Percentiles rank a stretch among this genome's conserved stretches.
These are phyloP conservation scores for Malassezia nana DNA, from an alignment of 1,284 basidiomycete species.

Conservation along the genomic window DNA sequence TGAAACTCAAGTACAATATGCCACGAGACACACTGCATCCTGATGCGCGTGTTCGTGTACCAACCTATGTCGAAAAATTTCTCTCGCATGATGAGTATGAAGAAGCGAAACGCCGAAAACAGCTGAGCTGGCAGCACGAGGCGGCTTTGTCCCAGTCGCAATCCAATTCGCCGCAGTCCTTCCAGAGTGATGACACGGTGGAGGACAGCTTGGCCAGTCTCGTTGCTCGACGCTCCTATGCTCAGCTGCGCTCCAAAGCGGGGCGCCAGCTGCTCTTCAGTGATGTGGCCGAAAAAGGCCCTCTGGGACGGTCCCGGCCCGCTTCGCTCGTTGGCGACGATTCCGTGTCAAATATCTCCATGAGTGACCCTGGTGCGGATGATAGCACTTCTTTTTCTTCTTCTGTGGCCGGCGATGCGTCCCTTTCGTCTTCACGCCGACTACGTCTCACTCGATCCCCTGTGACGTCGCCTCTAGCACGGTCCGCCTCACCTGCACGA, in stretches of 20 bases:
- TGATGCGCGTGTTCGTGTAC: slow-evolving; percentile 29
- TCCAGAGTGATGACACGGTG: slow-evolving; percentile 11
- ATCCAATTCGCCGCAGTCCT: not conserved
- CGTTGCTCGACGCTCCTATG: slow-evolving; percentile 5
- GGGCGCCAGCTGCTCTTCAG: slow-evolving; percentile 8
- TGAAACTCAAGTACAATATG: slow-evolving; percentile 37
- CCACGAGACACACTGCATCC: slow-evolving; percentile 37
- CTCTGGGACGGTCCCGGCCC: not conserved
- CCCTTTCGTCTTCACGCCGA: not conserved
- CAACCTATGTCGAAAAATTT: slow-evolving; percentile 29
- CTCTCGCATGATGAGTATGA: slow-evolving; percentile 37
- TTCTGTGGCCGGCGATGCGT: not conserved
- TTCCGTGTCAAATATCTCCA: slow-evolving; percentile 6
- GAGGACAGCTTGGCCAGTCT: slow-evolving; percentile 19
- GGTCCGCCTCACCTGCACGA: not conserved
- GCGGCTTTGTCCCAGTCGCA: not conserved
- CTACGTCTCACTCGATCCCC: slow-evolving; percentile 11
- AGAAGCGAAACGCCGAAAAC: slow-evolving; percentile 30
- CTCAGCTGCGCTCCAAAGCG: not conserved
- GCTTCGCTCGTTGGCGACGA: not conserved
- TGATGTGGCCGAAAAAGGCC: not conserved
- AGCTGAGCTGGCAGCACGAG: slow-evolving; percentile 31
- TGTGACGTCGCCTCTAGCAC: not conserved
- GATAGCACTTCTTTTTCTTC: slow-evolving; percentile 10
- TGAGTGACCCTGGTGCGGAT: slow-evolving; percentile 7